Conservation (phyloP, 306 rosid species). For the Hippophae rhamnoides region DNA sequence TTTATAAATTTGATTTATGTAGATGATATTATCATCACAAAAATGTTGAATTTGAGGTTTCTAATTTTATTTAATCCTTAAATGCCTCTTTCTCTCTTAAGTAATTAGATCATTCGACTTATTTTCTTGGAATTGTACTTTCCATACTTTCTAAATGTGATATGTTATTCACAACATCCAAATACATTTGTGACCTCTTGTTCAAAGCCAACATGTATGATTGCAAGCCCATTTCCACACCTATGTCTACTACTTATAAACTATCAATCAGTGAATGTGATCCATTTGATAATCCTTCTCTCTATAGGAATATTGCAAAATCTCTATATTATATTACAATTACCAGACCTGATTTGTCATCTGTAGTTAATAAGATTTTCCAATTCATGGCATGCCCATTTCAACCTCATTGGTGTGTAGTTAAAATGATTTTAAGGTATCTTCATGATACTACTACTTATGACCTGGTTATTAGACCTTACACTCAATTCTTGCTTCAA, state of each 20-base stretch:
- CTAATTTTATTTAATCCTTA: too few relatives aligned
- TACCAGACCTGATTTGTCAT: background rate
- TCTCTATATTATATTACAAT: background rate
- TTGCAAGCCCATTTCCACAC: too few relatives aligned
- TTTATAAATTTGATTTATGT: too few relatives aligned
- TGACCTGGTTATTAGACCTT: background rate
- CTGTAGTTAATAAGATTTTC: background rate
- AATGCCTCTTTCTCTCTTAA: too few relatives aligned
- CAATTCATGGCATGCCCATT: background rate
- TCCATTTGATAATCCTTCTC: background rate
- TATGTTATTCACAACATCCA: background rate
- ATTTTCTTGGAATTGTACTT: too few relatives aligned
- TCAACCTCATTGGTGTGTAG: background rate
- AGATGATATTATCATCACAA: too few relatives aligned
- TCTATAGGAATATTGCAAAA: background rate
- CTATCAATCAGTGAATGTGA: background rate
- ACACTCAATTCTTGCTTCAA: background rate
- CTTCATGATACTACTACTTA: background rate
- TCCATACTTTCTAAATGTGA: background rate
- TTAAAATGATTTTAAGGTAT: too few relatives aligned
- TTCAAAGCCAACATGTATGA: too few relatives aligned
- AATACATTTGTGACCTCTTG: too few relatives aligned
- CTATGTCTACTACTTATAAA: too few relatives aligned
- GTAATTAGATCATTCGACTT: too few relatives aligned
- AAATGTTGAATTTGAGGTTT: too few relatives aligned